Evolutionary conservation across 1,284 basidiomycete species (phyloP).

Genomic region (Abortiporus biennis): DNA sequence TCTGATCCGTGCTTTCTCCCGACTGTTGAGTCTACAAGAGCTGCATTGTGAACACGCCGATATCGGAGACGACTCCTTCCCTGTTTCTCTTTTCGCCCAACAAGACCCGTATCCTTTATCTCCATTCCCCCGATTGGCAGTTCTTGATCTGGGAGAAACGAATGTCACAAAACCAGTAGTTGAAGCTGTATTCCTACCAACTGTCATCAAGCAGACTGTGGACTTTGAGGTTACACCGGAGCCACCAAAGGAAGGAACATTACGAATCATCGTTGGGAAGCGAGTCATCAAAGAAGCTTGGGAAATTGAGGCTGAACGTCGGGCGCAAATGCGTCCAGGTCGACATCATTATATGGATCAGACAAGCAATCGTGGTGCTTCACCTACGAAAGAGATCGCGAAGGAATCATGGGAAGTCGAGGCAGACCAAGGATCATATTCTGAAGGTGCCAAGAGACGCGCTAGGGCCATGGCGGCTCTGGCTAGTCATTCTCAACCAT

Average conservation of each 20-base stretch:
- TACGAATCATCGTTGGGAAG: constrained; percentile 62
- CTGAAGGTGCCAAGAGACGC: constrained; percentile 27
- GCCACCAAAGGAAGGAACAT: constrained; percentile 43
- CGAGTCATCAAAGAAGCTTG: constrained; percentile 63
- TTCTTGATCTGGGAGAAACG: constrained; percentile 64
- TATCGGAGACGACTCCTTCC: constrained; percentile 54
- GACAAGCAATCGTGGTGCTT: background rate
- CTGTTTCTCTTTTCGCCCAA: constrained; percentile 32
- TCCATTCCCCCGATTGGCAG: constrained; percentile 42
- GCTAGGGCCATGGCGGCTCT: constrained; percentile 22
- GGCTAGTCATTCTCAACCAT: constrained; percentile 7
- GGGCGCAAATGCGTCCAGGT: constrained; percentile 27
- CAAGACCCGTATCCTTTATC: constrained; percentile 9
- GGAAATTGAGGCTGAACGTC: constrained; percentile 67
- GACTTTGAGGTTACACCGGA: constrained; percentile 48
- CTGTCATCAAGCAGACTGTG: constrained; percentile 34
- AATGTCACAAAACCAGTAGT: constrained; percentile 41
- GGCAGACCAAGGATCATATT: constrained; percentile 28
- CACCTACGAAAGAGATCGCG: background rate
- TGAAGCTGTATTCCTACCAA: constrained; percentile 33
- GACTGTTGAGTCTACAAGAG: constrained; percentile 50
- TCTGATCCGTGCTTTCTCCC: constrained; percentile 43
- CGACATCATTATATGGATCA: constrained; percentile 2
- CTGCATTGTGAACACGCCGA: constrained; percentile 49
- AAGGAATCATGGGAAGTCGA: constrained; percentile 33